Base-by-base conservation (phyloP, 805 yeast genomes). In the Candida pseudofarinosa region DNA sequence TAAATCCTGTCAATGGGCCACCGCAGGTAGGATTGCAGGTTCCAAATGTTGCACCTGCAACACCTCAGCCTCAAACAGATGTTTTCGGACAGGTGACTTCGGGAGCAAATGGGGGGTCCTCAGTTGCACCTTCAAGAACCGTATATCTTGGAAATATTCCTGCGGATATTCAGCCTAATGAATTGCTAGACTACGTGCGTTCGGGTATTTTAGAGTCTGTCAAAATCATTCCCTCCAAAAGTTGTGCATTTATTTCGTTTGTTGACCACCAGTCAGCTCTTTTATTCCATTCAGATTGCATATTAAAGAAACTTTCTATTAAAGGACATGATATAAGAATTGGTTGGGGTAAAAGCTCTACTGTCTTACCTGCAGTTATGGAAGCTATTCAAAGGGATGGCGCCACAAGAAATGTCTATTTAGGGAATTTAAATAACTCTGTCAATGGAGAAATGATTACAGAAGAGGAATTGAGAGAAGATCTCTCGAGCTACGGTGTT, bases 91-190 rank as follows among this genome's bases (percentile, higher is more conserved):
- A 45, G 28, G 19, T 26, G 3, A 16, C 28, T 7, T 31, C 45
- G 20, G 43, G 40, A 19, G 37, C 39, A 4, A 46, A 41, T 23
- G 41, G 38, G 7, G 39, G 39, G 28, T 38, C 41, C 17, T 35
- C 50, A 8, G 64, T 56, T 30, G 83, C 85, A 2, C 85, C 85
- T 32, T 83, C 89, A 16, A 79, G 97, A 60, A 88, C 97, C 0
- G 95, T 91, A 7, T 88, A 88, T 58, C 70, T 91, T 54, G 97
- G 97, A 13, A 88, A 88, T 58, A 76, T 91, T 32, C 97, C 98
- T 1, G 65, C 75, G n/a, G 85, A 83, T 47, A 74, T 89, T 44
- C 79, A 89, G 15, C 80, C 91, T 4, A 81, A 85, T 53, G 96
- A 88, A 55, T 66, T 93, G 39, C 73, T 91, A 56, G 90, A 90